Percentiles rank a stretch among this genome's conserved stretches.
phyloP scores from a whole-genome alignment of 495 filamentous ascomycete genomes.

The Neurospora sp. region DNA sequence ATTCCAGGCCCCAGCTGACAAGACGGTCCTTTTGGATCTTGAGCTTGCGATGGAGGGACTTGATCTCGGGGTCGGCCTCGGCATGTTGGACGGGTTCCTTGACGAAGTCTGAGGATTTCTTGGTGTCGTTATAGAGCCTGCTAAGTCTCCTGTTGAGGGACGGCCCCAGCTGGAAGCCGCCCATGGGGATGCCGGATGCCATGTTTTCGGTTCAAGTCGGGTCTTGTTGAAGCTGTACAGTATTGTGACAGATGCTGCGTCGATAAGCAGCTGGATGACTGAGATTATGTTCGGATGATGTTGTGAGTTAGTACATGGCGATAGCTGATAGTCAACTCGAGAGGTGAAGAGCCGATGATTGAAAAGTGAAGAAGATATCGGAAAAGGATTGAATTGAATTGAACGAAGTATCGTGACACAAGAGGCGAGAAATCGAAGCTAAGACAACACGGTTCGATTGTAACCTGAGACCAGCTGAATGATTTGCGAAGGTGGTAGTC shows the following conservation, averaged over 20 bases:
- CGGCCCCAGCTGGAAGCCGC: conserved; percentile 31
- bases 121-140: conserved; percentile 86
- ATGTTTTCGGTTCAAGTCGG: conserved; percentile 17
- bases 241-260: not conserved
- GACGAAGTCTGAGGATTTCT: conserved; percentile 75
- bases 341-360: not conserved
- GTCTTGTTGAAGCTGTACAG: not conserved
- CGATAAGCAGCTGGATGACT: not conserved
- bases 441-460: not conserved
- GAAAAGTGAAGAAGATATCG: not conserved
- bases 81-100: conserved; percentile 56
- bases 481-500: not conserved
- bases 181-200: conserved; percentile 38
- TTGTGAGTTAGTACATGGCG: not conserved
- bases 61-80: conserved; percentile 44
- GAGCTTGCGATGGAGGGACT: conserved; percentile 46
- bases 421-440: not conserved
- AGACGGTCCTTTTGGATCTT: conserved; percentile 64
- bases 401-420: not conserved
- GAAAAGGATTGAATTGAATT: not conserved
- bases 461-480: not conserved
- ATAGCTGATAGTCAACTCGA: not conserved
- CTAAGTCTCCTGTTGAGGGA: conserved; percentile 64
- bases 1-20: conserved; percentile 82
- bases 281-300: not conserved